These are phyloP conservation scores for Entomophthora muscae DNA, from an alignment of 371 early-diverging fungal genomes.

Conservation along the genomic window DNA sequence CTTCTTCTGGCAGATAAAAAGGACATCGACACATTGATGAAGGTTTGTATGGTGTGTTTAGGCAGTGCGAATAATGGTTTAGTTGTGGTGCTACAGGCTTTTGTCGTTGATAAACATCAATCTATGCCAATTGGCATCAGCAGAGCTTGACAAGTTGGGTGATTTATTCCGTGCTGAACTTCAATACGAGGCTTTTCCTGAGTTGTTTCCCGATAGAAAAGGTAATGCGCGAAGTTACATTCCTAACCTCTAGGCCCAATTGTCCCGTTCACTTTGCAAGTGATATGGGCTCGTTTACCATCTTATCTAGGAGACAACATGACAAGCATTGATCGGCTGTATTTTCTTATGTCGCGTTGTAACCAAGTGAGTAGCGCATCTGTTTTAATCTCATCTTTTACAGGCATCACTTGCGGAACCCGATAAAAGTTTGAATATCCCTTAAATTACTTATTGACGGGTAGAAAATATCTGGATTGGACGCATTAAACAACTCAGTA, in stretches of 20 bases:
- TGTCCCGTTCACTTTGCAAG: not conserved
- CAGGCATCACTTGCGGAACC: not conserved
- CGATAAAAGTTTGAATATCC: not conserved
- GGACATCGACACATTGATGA: not conserved
- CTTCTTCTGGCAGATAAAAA: not conserved
- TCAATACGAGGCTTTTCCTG: not conserved
- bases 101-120: not conserved
- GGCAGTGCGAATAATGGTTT: not conserved
- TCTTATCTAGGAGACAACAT: not conserved
- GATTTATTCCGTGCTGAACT: not conserved
- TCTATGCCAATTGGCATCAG: constrained; percentile 2
- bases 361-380: not conserved
- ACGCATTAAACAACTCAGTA: not conserved
- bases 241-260: not conserved
- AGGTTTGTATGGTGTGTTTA: not conserved
- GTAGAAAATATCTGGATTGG: not conserved
- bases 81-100: not conserved
- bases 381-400: not conserved
- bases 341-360: not conserved
- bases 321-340: not conserved
- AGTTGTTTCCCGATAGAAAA: not conserved
- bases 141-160: constrained; percentile 4
- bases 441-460: not conserved
- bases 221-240: not conserved
- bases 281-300: constrained; percentile 1